Conservation (phyloP, 768 basidiomycete species). For the Tulasnella sp. region DNA sequence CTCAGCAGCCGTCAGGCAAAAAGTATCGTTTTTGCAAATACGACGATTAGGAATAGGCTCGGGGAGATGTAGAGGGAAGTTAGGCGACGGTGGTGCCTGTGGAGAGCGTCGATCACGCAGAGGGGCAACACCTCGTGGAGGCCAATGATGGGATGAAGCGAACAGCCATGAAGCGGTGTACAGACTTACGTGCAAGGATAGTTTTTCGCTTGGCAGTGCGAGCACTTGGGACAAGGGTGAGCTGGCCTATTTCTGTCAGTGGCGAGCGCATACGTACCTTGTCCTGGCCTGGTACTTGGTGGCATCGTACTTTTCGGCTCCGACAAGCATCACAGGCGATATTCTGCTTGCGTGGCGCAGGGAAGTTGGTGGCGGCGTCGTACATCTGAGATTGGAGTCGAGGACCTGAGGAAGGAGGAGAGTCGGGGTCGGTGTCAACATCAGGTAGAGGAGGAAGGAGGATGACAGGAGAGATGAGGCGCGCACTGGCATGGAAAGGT, state of each 20-base stretch:
- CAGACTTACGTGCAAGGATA: slow-evolving; percentile 85
- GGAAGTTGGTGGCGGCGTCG: slow-evolving; percentile 51
- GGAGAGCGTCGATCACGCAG: not conserved
- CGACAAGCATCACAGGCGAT: slow-evolving; percentile 81
- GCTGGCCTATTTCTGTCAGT: slow-evolving; percentile 3
- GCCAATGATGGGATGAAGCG: not conserved
- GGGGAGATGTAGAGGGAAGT: not conserved
- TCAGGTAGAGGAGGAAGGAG: slow-evolving; percentile 23
- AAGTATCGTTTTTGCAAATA: not conserved
- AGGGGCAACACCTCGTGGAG: not conserved
- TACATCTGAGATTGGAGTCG: slow-evolving; percentile 29
- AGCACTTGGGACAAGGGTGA: slow-evolving; percentile 32
- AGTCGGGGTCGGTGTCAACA: slow-evolving; percentile 23
- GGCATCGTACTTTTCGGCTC: slow-evolving; percentile 85
- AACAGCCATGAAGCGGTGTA: not conserved
- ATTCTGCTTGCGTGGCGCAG: slow-evolving; percentile 87
- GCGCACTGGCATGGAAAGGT: slow-evolving; percentile 28
- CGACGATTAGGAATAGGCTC: not conserved
- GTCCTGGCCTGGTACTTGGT: slow-evolving; percentile 74
- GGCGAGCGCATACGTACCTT: slow-evolving; percentile 52
- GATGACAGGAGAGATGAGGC: slow-evolving; percentile 29
- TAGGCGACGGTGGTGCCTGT: not conserved
- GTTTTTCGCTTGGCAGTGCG: slow-evolving; percentile 85
- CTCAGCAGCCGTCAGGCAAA: not conserved
- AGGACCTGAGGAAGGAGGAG: slow-evolving; percentile 20